phyloP scores from a whole-genome alignment of 805 yeast species.

The Zygoascus flipseniorum region DNA sequence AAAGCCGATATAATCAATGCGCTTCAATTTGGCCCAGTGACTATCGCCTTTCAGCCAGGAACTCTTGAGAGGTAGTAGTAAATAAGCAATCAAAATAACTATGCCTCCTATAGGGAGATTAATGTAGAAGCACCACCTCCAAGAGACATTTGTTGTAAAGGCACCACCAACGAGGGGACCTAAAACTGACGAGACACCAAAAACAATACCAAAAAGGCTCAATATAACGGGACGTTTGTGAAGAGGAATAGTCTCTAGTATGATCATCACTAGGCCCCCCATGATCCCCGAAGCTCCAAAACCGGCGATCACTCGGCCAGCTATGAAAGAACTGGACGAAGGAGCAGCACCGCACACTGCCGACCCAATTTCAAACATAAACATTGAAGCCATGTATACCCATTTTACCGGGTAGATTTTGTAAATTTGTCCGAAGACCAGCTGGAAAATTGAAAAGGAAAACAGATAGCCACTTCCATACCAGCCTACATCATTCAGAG shows the following conservation, averaged over 20 bases:
- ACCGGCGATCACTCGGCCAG: constrained; percentile 74
- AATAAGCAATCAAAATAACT: constrained; percentile 19
- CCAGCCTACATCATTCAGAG: constrained; percentile 41
- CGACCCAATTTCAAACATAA: constrained; percentile 35
- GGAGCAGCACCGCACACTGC: constrained; percentile 35
- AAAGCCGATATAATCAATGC: constrained; percentile 13
- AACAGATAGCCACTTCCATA: constrained; percentile 55
- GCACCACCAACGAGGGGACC: constrained; percentile 51
- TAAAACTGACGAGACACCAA: constrained; percentile 46
- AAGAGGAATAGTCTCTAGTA: constrained; percentile 68
- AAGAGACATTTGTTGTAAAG: constrained; percentile 34
- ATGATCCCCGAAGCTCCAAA: constrained; percentile 85
- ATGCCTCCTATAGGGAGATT: constrained; percentile 34
- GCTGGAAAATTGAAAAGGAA: constrained; percentile 56
- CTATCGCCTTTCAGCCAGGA: constrained; percentile 33
- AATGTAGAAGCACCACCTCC: constrained; percentile 47
- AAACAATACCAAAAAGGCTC: background rate
- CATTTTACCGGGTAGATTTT: constrained; percentile 36
- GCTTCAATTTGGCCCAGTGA: constrained; percentile 12
- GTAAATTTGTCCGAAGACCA: constrained; percentile 52
- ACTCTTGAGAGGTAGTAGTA: constrained; percentile 25
- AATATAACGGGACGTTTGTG: constrained; percentile 55
- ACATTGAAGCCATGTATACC: constrained; percentile 31
- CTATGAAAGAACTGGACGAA: constrained; percentile 52
- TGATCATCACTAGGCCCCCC: constrained; percentile 61